Percentiles rank a stretch among this genome's conserved stretches.
Conservation (phyloP, 441 rosid genomes). For the Raphanus hybrid region DNA sequence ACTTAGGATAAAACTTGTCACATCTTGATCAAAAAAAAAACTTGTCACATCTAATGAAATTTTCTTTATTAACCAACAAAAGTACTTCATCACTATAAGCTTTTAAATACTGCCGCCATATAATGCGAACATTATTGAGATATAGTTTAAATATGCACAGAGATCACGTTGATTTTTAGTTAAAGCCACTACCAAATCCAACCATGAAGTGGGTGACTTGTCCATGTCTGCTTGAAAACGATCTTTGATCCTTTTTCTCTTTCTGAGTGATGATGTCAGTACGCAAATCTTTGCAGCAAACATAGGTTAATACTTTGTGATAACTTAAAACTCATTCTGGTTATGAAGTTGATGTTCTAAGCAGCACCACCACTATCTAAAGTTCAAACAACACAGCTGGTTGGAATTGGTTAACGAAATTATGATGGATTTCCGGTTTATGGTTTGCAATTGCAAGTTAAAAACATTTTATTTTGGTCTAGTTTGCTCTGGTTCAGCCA, state of each 20-base stretch:
- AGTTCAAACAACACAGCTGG: neutral
- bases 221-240: conserved; percentile 28
- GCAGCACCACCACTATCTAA: conserved; percentile 7
- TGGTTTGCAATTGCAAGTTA: too few species aligned
- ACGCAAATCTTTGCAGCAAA: conserved; percentile 31
- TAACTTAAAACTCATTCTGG: neutral
- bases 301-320: conserved; percentile 21
- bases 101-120: conserved; percentile 35
- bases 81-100: conserved; percentile 23
- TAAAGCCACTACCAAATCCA: conserved; percentile 27
- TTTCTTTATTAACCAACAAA: conserved; percentile 7
- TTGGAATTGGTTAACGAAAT: conserved; percentile 1
- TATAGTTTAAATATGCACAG: conserved; percentile 14
- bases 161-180: conserved; percentile 35
- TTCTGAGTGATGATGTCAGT: conserved; percentile 39
- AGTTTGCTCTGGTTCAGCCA: neutral
- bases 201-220: conserved; percentile 40
- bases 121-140: conserved; percentile 10
- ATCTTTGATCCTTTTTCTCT: conserved; percentile 23
- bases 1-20: conserved; percentile 29
- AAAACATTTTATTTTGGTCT: neutral
- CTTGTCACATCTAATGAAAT: conserved; percentile 28
- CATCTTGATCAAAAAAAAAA: neutral
- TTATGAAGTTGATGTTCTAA: conserved; percentile 31
- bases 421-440: neutral